Base-by-base conservation (phyloP, 805 yeast genomes). In the Sugiyamaella americana region DNA sequence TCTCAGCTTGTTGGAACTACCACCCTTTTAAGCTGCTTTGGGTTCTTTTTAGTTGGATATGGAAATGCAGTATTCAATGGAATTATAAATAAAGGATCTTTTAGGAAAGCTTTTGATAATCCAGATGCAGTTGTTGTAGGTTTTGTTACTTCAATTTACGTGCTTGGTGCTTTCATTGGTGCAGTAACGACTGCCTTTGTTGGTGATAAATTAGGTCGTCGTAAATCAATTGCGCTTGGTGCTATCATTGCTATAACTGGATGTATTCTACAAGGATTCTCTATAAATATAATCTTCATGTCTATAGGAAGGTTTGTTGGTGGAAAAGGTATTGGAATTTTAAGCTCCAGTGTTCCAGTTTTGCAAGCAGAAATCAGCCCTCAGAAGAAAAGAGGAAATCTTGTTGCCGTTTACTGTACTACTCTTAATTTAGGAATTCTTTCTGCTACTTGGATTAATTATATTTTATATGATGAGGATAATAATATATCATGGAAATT, bases 401-500 rank as follows among this genome's bases (percentile, higher is more conserved):
- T 21, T 17, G 45, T 42, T n/a, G 26, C 37, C 17, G 45, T 36
- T 16, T 35, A 42, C 23, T 42, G 45, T 19, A 42, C 45, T 34
- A 42, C 30, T 5, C 26, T 42, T 26, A 23, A 24, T 8, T 20
- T 42, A 34, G 45, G 45, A 35, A 36, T 42, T n/a, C 19, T 42
- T 24, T 6, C 45, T 19, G 16, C 51, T n/a, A 44, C 44, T 30
- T 48, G 51, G 51, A 32, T 48, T 18, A 48, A 48, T 37, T 48
- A n/a, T 30, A 48, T 40, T 3, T 29, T 48, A 23, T 21, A 40
- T 17, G 39, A 16, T 18, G 29, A 16, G 17, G 30, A 32, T 11
- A 23, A 20, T 36, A 44, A 26, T 13, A 45, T 71, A 26, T 69
- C 80, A 16, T 82, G 87, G 86, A 76, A 87, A 69, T 73, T 82